Conservation (phyloP, 805 yeast genomes). For the Schwanniomyces yamadae region DNA sequence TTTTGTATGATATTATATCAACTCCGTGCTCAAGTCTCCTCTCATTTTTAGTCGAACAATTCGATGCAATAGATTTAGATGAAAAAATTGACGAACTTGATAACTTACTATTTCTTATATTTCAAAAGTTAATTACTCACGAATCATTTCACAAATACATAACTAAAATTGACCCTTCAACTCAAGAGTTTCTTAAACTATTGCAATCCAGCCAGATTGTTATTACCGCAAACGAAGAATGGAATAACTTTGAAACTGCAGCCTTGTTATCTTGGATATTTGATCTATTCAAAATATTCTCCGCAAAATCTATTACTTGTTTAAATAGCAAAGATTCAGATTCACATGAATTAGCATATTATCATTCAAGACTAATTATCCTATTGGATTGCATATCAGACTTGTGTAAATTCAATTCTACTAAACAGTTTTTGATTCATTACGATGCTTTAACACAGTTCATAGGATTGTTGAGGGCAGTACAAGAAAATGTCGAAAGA, state of each 20-base stretch:
- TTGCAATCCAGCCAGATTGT: constrained; percentile 33
- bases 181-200: constrained; percentile 9
- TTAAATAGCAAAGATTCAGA: constrained; percentile 14
- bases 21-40: constrained; percentile 6
- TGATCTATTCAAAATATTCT: constrained; percentile 24
- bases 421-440: constrained; percentile 40
- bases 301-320: constrained; percentile 12
- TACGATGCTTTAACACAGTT: constrained; percentile 37
- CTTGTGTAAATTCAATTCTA: constrained; percentile 39
- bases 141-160: constrained; percentile 32
- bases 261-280: constrained; percentile 43
- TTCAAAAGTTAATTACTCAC: constrained; percentile 22
- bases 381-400: constrained; percentile 43
- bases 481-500: constrained; percentile 42
- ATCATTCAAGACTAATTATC: constrained; percentile 19
- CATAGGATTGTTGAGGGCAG: constrained; percentile 33
- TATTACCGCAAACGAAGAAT: constrained; percentile 37
- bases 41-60: constrained; percentile 6
- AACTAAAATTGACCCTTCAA: background rate
- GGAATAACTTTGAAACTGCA: constrained; percentile 39
- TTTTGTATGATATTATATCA: constrained; percentile 14
- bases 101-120: constrained; percentile 19
- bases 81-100: constrained; percentile 11
- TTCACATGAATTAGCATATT: constrained; percentile 7
- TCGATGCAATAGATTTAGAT: constrained; percentile 13